Conservation (phyloP, 2,329 filamentous ascomycete genomes). For the Microsporum canis region DNA sequence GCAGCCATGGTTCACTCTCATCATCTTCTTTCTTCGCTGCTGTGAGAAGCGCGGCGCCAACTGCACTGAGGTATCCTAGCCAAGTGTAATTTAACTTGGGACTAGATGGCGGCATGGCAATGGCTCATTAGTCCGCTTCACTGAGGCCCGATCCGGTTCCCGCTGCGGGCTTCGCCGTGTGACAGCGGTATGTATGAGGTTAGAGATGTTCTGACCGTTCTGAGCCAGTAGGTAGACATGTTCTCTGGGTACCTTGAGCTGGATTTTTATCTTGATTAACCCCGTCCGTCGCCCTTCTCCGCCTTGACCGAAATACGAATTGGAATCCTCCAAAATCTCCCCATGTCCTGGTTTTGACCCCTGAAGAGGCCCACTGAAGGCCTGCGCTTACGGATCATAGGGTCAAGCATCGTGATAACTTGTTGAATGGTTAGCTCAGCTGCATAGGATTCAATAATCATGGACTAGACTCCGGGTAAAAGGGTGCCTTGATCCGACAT, state of each 20-base stretch:
- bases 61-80: not conserved
- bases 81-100: not conserved
- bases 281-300: not conserved
- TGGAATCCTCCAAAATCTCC: not conserved
- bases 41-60: not conserved
- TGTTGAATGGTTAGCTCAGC: not conserved
- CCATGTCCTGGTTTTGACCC: not conserved
- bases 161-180: not conserved
- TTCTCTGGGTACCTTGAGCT: not conserved
- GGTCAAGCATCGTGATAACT: not conserved
- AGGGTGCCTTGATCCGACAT: not conserved
- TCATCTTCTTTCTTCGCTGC: not conserved
- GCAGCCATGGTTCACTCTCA: not conserved
- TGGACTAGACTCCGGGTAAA: not conserved
- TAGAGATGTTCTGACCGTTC: not conserved
- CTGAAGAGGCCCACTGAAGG: not conserved
- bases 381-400: not conserved
- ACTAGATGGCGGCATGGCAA: conserved; percentile 1
- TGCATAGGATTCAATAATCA: not conserved
- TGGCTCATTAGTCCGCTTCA: not conserved
- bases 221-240: not conserved
- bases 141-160: conserved; percentile 2
- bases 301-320: not conserved
- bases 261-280: not conserved
- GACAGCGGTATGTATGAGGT: not conserved